A percentile compares a stretch with the other conserved stretches of the same genome.
Conservation (phyloP, 2,329 filamentous ascomycete species). For the Gnomoniopsis smithogilvyi region DNA sequence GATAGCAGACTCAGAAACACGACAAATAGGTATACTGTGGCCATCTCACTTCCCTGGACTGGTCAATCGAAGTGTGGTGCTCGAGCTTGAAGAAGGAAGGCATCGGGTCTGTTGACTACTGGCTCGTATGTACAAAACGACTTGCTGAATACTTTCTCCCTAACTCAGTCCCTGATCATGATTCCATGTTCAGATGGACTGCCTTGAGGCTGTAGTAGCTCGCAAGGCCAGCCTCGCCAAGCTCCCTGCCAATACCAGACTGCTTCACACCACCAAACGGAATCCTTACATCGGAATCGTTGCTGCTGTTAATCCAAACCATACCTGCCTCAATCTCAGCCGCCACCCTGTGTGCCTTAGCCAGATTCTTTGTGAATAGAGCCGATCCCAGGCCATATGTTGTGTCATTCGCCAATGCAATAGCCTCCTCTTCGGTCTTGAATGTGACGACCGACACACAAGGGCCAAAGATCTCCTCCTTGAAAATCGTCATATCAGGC, state of each 20-base stretch:
- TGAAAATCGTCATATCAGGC: slow-evolving; percentile 32
- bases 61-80: no score
- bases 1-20: neutral
- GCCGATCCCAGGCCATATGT: slow-evolving; percentile 56
- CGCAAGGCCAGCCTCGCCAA: slow-evolving; percentile 33
- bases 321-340: slow-evolving; percentile 56
- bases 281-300: slow-evolving; percentile 48
- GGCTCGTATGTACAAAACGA: neutral
- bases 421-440: slow-evolving; percentile 34
- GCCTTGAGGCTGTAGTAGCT: slow-evolving; percentile 35
- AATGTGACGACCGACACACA: slow-evolving; percentile 32
- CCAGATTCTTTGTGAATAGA: slow-evolving; percentile 56
- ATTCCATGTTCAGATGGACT: slow-evolving; percentile 34
- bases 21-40: neutral
- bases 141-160: neutral
- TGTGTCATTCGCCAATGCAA: slow-evolving; percentile 39
- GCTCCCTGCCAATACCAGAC: slow-evolving; percentile 34
- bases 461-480: slow-evolving; percentile 35
- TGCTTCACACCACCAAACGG: slow-evolving; percentile 41
- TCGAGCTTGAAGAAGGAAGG: no score
- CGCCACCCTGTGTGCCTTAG: slow-evolving; percentile 39
- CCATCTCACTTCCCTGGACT: neutral
- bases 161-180: neutral
- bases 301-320: slow-evolving; percentile 46
- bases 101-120: neutral